Conservation (phyloP, 2,329 filamentous ascomycete genomes). For the Penicillium aurantiogriseum region DNA sequence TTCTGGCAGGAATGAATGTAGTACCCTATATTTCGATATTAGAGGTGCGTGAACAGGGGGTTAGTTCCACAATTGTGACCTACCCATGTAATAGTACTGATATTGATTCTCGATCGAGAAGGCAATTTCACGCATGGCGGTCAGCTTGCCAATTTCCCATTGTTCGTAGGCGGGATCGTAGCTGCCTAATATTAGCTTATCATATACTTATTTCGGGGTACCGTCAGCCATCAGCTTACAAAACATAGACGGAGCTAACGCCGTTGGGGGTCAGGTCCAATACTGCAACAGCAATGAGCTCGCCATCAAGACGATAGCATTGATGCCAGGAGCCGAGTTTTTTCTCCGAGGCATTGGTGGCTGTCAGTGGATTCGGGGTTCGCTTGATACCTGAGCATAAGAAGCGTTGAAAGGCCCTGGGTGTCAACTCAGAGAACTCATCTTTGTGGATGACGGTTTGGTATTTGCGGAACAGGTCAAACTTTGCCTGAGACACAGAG, state of each 20-base stretch:
- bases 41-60: not conserved
- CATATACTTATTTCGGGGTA: not conserved
- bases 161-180: constrained; percentile 62
- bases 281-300: constrained; percentile 50
- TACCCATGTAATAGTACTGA: constrained; percentile 65
- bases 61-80: constrained; percentile 2
- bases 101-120: constrained; percentile 56
- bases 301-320: constrained; percentile 51
- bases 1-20: constrained; percentile 60
- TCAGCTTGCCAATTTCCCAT: constrained; percentile 63
- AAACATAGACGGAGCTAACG: constrained; percentile 52
- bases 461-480: constrained; percentile 48
- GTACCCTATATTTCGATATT: constrained; percentile 45
- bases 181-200: constrained; percentile 27
- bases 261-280: constrained; percentile 48
- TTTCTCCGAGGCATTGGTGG: constrained; percentile 38
- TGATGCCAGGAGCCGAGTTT: constrained; percentile 52
- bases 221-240: constrained; percentile 34
- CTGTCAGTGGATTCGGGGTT: constrained; percentile 29
- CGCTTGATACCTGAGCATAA: constrained; percentile 48
- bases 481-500: constrained; percentile 49
- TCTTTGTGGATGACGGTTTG: constrained; percentile 49
- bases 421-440: constrained; percentile 44
- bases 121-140: constrained; percentile 59
- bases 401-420: constrained; percentile 47